A percentile compares a stretch with the other conserved stretches of the same genome.
phyloP scores from a whole-genome alignment of 495 filamentous ascomycete genomes.

The Lasiosphaeris hirsuta region DNA sequence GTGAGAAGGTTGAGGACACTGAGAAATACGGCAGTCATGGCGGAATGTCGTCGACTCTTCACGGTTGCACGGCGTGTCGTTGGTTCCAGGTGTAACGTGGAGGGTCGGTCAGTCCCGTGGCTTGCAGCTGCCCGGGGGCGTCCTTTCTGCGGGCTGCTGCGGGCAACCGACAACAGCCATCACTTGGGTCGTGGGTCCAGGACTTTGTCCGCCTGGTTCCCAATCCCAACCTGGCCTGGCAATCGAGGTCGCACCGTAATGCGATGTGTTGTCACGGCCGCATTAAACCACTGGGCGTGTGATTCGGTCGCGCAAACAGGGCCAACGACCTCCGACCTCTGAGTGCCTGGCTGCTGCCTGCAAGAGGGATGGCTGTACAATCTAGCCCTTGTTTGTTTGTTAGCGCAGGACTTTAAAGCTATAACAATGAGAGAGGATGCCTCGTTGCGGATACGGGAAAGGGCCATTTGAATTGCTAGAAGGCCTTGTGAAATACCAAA shows the following conservation, averaged over 20 bases:
- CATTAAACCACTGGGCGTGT: neutral
- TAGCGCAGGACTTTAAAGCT: no score
- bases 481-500: no score
- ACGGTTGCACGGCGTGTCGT: neutral
- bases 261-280: constrained; percentile 1
- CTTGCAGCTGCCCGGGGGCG: neutral
- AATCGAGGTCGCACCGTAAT: neutral
- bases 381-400: no score
- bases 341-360: no score
- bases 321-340: neutral
- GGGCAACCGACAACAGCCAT: neutral
- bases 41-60: neutral
- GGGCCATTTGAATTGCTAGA: no score
- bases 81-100: neutral
- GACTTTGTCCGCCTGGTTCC: neutral
- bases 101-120: neutral
- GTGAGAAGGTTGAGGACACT: no score
- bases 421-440: no score
- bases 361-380: no score
- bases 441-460: no score
- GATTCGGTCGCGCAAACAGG: neutral
- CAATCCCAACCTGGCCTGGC: no score
- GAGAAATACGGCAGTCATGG: neutral
- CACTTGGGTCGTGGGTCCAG: constrained; percentile 1
- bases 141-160: neutral